Base-by-base conservation (phyloP, 2,329 filamentous ascomycete genomes). In the Tolypocladium nubicola region DNA sequence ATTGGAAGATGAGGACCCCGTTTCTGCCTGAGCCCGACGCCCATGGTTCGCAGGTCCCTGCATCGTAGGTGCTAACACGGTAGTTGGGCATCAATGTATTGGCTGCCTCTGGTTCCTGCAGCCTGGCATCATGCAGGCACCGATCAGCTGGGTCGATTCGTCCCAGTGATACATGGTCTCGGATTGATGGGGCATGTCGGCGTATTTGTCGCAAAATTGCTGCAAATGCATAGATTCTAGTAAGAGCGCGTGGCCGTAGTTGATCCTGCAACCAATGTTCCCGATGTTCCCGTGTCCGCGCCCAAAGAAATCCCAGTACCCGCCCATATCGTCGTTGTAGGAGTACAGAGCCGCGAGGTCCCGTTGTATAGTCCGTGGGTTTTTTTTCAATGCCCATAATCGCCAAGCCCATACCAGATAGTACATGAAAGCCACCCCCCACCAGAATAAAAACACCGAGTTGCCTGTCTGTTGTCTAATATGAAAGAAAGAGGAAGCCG, bases 31-130 rank as follows among this genome's bases (percentile, higher is more conserved):
- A 45, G 53, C 40, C 39, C 14, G 30, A 9, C 19, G 13, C n/a
- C 13, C 40, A 47, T 19, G 16, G 40, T 35, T 55, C 30, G 53
- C 53, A 55, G 30, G 53, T 55, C 40, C 53, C 53, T 47, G 53
- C 53, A 55, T 54, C 40, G 40, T 37, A 30, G 41, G 40, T 47
- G 21, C 40, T 30, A 35, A 47, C 16, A 35, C 19, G 4, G 30
- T 26, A 14, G 23, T 55, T 43, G 30, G 53, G 53, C 53, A 47
- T 41, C 53, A 45, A 55, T 11, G 40, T 47, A 45, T 55, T 43
- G 53, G 53, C 40, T 45, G 37, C 23, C 53, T 55, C 30, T 14
- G 40, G 53, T 55, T 55, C 53, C 53, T 55, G 53, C 53, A 55
- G 53, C 26, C 16, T 23, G 39, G 21, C 19, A 41, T 21, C 53